Evolutionary conservation across 176 grass and related monocot genomes (phyloP).

Genomic region (Oryza meridionalis): DNA sequence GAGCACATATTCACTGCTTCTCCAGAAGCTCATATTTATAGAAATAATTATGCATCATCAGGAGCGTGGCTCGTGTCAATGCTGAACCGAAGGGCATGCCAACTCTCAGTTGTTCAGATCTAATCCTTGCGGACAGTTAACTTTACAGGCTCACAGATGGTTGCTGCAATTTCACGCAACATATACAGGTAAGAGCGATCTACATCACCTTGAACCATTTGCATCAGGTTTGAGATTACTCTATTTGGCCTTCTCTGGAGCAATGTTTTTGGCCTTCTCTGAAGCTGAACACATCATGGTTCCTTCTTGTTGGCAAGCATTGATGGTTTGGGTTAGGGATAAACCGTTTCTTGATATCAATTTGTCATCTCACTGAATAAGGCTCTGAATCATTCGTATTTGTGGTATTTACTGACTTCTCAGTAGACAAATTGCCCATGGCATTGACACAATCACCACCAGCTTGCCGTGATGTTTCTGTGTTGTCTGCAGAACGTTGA

Average conservation of each 20-base stretch:
- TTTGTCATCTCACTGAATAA: slow-evolving; percentile 83
- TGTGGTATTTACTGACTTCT: slow-evolving; percentile 61
- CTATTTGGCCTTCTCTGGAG: slow-evolving; percentile 27
- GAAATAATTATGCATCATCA: slow-evolving; percentile 35
- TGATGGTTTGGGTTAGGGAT: slow-evolving; percentile 19
- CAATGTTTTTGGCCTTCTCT: slow-evolving; percentile 25
- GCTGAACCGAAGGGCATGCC: slow-evolving; percentile 41
- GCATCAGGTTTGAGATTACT: slow-evolving; percentile 31
- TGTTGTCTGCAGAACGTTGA: slow-evolving; percentile 45
- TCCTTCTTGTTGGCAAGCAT: slow-evolving; percentile 22
- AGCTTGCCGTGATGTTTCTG: slow-evolving; percentile 46
- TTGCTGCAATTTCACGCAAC: slow-evolving; percentile 49
- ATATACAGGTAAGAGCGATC: slow-evolving; percentile 52
- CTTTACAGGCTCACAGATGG: slow-evolving; percentile 65
- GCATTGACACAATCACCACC: slow-evolving; percentile 50
- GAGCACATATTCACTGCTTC: slow-evolving; percentile 58
- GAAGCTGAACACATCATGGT: slow-evolving; percentile 10
- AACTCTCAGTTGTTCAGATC: slow-evolving; percentile 48
- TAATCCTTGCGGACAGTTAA: slow-evolving; percentile 71
- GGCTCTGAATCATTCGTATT: slow-evolving; percentile 61
- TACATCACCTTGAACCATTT: slow-evolving; percentile 45
- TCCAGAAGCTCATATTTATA: slow-evolving; percentile 47
- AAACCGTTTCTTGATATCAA: slow-evolving; percentile 24
- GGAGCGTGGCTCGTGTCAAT: slow-evolving; percentile 33
- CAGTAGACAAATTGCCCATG: slow-evolving; percentile 50